Percentiles rank a stretch among this genome's conserved stretches.
phyloP scores from a whole-genome alignment of 768 basidiomycete genomes.

The Thelephora aurantiotincta region DNA sequence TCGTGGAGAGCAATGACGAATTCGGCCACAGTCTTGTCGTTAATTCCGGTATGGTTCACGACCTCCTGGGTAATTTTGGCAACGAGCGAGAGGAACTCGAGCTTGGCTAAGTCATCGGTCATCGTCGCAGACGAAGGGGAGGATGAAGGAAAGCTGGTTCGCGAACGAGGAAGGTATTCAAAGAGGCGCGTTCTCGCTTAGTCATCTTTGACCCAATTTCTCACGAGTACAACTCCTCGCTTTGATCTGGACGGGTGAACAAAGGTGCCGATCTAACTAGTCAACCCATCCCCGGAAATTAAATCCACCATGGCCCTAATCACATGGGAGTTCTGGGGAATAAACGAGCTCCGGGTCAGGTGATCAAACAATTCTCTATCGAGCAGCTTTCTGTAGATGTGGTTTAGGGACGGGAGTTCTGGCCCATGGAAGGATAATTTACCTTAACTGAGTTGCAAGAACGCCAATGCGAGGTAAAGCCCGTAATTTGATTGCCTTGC shows the following conservation, averaged over 20 bases:
- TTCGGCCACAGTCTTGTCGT: conserved; percentile 90
- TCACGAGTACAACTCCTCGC: background rate
- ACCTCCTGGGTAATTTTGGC: conserved; percentile 89
- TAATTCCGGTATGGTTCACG: conserved; percentile 70
- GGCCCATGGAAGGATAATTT: conserved; percentile 9
- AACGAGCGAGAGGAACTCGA: conserved; percentile 86
- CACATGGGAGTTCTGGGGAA: conserved; percentile 39
- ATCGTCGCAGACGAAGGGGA: conserved; percentile 21
- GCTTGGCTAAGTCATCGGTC: conserved; percentile 78
- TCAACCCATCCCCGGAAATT: conserved; percentile 22
- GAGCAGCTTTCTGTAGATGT: conserved; percentile 39
- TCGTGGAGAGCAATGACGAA: conserved; percentile 89
- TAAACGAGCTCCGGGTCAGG: conserved; percentile 45
- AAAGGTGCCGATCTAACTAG: background rate
- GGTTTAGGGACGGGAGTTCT: background rate
- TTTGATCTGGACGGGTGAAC: background rate
- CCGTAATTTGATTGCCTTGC: conserved; percentile 47
- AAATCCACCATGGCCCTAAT: conserved; percentile 29
- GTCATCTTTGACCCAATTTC: background rate
- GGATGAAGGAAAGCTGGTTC: conserved; percentile 1
- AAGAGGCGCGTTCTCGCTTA: too few relatives aligned
- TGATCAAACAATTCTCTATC: conserved; percentile 51
- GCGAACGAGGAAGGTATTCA: background rate
- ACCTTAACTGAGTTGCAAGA: conserved; percentile 78
- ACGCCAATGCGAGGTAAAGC: conserved; percentile 89